A percentile compares a stretch with the other conserved stretches of the same genome.
These are phyloP conservation scores for Piper longum DNA, from an alignment of 164 flowering plant genomes.

Conservation along the genomic window DNA sequence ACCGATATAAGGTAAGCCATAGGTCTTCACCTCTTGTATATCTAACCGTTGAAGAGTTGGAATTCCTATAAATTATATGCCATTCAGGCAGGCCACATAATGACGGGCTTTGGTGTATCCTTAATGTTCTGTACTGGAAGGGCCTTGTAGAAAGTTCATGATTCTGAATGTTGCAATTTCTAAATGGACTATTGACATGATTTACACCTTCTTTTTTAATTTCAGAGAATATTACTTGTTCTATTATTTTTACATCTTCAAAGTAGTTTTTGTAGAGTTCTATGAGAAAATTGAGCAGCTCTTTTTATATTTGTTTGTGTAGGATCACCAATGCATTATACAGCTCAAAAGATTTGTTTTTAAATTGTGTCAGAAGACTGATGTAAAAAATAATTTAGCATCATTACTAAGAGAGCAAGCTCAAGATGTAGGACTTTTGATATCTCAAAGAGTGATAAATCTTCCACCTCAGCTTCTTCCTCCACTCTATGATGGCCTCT, in stretches of 20 bases:
- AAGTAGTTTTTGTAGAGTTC: no score
- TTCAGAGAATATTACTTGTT: no score
- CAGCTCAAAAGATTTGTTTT: constrained; percentile 58
- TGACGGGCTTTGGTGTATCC: not conserved
- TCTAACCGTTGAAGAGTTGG: no score
- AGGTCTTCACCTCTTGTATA: not conserved
- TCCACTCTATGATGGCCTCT: constrained; percentile 74
- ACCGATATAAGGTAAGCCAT: constrained; percentile 57
- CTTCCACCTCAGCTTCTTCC: constrained; percentile 86
- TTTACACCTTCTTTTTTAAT: not conserved
- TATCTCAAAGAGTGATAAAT: constrained; percentile 73
- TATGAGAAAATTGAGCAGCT: not conserved
- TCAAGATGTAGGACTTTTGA: constrained; percentile 53
- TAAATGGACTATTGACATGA: not conserved
- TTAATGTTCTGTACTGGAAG: not conserved
- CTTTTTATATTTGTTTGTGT: not conserved
- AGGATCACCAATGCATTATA: constrained; percentile 52
- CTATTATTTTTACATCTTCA: no score
- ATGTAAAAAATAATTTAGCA: constrained; percentile 19
- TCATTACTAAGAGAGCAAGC: constrained; percentile 43
- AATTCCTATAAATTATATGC: not conserved
- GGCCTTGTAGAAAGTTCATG: not conserved
- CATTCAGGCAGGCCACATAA: not conserved
- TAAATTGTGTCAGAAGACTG: constrained; percentile 32
- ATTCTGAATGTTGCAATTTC: not conserved